Percentiles rank a stretch among this genome's conserved stretches.
phyloP scores from a whole-genome alignment of 495 filamentous ascomycete genomes.

The Trichoderma gamsii region DNA sequence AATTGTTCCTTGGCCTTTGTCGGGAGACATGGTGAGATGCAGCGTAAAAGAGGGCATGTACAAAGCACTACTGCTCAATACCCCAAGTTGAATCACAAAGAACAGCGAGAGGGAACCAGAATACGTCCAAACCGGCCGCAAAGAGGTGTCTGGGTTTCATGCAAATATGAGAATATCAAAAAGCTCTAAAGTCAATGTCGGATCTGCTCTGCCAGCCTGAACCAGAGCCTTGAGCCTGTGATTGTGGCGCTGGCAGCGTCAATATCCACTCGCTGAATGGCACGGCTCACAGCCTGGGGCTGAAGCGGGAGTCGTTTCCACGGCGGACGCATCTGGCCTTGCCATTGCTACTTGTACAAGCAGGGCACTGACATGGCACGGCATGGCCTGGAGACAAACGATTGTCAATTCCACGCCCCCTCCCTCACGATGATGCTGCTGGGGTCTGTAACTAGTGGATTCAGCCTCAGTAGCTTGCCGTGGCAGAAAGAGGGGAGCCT shows the following conservation, averaged over 20 bases:
- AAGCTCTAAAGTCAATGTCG: background rate
- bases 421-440: background rate
- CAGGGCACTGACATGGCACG: background rate
- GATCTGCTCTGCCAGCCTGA: background rate
- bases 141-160: background rate
- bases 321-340: background rate
- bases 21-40: slow-evolving; percentile 1
- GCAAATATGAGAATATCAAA: background rate
- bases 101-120: background rate
- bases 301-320: background rate
- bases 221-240: background rate
- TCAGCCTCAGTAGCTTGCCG: slow-evolving; percentile 9
- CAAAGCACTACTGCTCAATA: background rate
- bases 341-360: background rate
- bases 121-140: background rate
- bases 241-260: background rate
- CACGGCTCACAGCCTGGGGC: slow-evolving; percentile 10
- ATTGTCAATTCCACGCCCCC: background rate
- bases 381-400: too few relatives aligned
- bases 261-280: background rate
- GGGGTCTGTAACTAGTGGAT: background rate
- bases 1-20: slow-evolving; percentile 7
- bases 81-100: background rate
- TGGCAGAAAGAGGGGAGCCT: background rate
- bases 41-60: background rate